Evolutionary conservation across 1,284 basidiomycete genomes (phyloP), one percentile per base, ranked within the genome.

Genomic region (Testicularia cyperi): DNA sequence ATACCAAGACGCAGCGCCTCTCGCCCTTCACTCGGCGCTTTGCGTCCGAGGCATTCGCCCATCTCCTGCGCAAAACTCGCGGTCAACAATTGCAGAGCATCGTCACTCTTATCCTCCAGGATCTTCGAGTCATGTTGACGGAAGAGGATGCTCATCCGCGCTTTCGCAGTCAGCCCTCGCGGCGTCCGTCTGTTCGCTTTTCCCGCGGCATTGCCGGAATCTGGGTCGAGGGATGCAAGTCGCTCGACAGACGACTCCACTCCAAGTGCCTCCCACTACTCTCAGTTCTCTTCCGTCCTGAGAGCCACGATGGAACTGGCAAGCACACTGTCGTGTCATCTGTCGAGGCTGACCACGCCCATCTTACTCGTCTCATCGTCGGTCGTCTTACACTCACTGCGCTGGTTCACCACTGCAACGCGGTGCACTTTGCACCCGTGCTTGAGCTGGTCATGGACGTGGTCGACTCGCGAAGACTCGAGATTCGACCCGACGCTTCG

Each of bases 41-140:
- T 31, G 71, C 70, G 4, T 60, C 71, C 0, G 74, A 76, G 42
- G 73, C 74, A 1, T 63, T 76, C 20, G 71, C 73, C 1, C 70
- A 75, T 32, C 65, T 76, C 13, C 46, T 75, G 5, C 68, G 74
- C 38, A 74, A 69, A 47, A 67, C 69, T 12, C 52, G 68, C 8
- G 48, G 39, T 10, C 34, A 30, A 3, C 66, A 73, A 32, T 53
- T 76, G 18, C 40, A 45, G 19, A 48, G 44, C 19, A 52, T 74
- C 19, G 49, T 54, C 9, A 22, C 44, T 6, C 38, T 45, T 30
- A 72, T 76, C 58, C 42, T 68, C 16, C 28, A 32, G 15, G 70
- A 73, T 22, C 42, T 66, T 14, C 42, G 41, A 30, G 51, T 37
- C 8, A 60, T 65, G 67, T 44, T 68, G 10, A 22, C 16, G n/a